phyloP scores from a whole-genome alignment of 345 rosid species.

The Isatis tinctoria region DNA sequence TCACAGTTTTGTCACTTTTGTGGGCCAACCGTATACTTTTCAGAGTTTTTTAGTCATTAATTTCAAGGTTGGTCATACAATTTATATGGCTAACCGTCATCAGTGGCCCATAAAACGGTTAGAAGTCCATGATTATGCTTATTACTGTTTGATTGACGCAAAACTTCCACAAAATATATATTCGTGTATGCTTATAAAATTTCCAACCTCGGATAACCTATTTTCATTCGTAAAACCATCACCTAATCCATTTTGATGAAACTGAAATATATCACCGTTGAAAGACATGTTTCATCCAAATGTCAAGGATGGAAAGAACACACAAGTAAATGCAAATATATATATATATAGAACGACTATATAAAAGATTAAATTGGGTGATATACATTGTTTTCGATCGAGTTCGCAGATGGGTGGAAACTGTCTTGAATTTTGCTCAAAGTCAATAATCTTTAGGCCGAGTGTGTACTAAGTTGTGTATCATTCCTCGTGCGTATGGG shows the following conservation, averaged over 20 bases:
- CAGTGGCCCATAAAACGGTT: not conserved
- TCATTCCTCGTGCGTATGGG: not conserved
- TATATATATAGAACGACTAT: not conserved
- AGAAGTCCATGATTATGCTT: not conserved
- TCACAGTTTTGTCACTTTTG: not conserved
- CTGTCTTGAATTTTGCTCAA: not conserved
- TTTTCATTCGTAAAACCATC: not conserved
- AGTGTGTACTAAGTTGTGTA: not conserved
- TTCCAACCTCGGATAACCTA: not conserved
- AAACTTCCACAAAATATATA: not conserved
- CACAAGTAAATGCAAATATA: no score
- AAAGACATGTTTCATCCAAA: no score
- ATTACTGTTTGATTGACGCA: not conserved
- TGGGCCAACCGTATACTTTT: not conserved
- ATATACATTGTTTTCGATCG: not conserved
- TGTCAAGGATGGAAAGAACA: no score
- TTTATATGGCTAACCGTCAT: not conserved
- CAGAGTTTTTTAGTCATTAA: not conserved
- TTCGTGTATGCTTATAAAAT: not conserved
- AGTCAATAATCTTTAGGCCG: no score
- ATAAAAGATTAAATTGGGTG: not conserved
- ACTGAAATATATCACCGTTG: no score
- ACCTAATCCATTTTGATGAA: not conserved
- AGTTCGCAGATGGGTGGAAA: not conserved
- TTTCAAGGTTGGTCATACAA: not conserved